These are phyloP conservation scores for Adansonia rubrostipa DNA, from an alignment of 441 rosid species.

Conservation along the genomic window DNA sequence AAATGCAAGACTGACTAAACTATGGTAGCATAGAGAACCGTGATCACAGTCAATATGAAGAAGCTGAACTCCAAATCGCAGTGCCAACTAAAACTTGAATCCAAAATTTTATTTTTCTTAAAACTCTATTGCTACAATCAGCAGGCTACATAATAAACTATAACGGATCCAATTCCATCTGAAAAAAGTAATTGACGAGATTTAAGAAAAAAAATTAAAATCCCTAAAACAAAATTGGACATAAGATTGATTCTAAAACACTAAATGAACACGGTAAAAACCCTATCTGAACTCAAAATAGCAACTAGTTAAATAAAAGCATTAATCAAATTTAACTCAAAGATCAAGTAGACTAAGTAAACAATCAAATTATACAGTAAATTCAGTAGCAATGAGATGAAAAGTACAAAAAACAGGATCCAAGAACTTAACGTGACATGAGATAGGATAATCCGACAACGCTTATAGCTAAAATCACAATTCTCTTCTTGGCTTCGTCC, in stretches of 20 bases:
- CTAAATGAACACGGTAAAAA: background rate
- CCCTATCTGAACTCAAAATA: slow-evolving; percentile 10
- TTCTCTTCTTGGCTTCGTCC: slow-evolving; percentile 95
- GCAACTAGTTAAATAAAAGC: slow-evolving; percentile 4
- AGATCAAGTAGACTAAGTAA: background rate
- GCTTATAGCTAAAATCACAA: slow-evolving; percentile 79
- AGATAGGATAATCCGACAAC: slow-evolving; percentile 91
- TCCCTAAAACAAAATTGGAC: slow-evolving; percentile 2
- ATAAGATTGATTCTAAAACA: background rate
- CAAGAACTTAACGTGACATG: slow-evolving; percentile 74
- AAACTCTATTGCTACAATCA: background rate
- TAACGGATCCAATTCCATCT: background rate
- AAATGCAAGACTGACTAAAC: slow-evolving; percentile 6
- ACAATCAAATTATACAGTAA: slow-evolving; percentile 2
- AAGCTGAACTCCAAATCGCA: background rate
- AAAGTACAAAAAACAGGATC: background rate
- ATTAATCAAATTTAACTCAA: background rate
- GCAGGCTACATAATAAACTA: background rate
- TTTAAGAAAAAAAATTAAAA: background rate
- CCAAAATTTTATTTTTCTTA: background rate
- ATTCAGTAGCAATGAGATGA: background rate
- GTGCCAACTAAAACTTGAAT: background rate
- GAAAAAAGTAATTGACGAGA: background rate
- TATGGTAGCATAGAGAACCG: background rate
- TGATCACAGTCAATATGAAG: background rate